Evolutionary conservation across 2,329 filamentous ascomycete genomes (phyloP), one percentile per base, ranked within the genome.

Genomic region (Fusarium sp.): DNA sequence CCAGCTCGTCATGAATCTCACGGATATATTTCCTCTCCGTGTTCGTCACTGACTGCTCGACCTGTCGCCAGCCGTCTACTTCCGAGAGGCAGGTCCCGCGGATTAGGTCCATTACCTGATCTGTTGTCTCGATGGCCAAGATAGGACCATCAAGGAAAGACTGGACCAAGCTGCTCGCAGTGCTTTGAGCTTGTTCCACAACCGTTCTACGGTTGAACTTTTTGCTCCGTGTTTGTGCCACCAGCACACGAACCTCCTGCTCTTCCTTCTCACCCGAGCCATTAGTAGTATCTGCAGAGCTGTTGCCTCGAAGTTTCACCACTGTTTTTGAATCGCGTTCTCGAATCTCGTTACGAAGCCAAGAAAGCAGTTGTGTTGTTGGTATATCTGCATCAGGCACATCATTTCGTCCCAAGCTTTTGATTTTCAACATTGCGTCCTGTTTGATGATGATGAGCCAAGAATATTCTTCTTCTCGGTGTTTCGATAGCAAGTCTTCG

Each of bases 381-480:
- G 92, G 89, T 45, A 98, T 88, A 73, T 98, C 96, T 9, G 89
- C 89, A 76, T 97, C 94, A 34, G 87, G 84, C 14, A 90, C 86
- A 68, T 97, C 94, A 78, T 93, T 96, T 68, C 91, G 90, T 38
- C 90, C 89, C 78, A 95, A 89, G 18, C 90, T 94, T 79, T 93
- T 94, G 73, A 98, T 89, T 83, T 97, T 97, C 54, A 97, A 87
- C 83, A 85, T 91, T 77, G 82, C 91, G 83, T 89, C 93, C 68
- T 90, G 92, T 80, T 98, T 97, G 78, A 98, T 91, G 70, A 97
- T 93, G 42, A 98, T 90, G 68, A 98, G 90, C 94, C 95, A 98
- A 32, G 89, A 92, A 81, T 97, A 93, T 34, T 88, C 88, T 75
- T 94, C 92, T 64, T 95, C 93, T 20, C 92, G 88, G 78, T 97